phyloP scores from a whole-genome alignment of 2,329 filamentous ascomycete genomes.

The Ceratocystis diversiconidia region DNA sequence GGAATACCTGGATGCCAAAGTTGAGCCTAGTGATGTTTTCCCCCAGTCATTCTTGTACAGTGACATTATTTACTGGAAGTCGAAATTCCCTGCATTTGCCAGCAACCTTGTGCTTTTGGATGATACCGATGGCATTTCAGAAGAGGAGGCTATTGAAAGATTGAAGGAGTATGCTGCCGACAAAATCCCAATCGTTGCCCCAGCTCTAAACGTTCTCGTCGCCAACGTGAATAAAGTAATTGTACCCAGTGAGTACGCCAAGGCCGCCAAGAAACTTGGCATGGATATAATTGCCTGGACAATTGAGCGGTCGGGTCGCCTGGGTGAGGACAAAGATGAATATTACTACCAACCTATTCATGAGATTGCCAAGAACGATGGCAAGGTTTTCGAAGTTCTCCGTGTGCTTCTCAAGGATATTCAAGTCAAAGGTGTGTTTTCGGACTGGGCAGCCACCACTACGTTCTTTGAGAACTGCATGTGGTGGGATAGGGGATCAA shows the following conservation, averaged over 20 bases:
- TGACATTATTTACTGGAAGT: slow-evolving; percentile 54
- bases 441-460: slow-evolving; percentile 54
- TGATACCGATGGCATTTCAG: slow-evolving; percentile 40
- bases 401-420: slow-evolving; percentile 50
- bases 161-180: slow-evolving; percentile 40
- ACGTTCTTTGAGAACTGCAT: slow-evolving; percentile 63
- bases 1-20: slow-evolving; percentile 39
- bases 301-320: slow-evolving; percentile 49
- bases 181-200: slow-evolving; percentile 49
- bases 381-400: slow-evolving; percentile 51
- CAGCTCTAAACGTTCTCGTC: slow-evolving; percentile 49
- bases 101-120: slow-evolving; percentile 52
- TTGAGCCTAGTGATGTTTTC: slow-evolving; percentile 42
- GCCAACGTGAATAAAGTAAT: slow-evolving; percentile 38
- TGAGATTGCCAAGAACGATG: slow-evolving; percentile 44
- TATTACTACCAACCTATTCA: slow-evolving; percentile 45
- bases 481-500: not conserved
- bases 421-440: slow-evolving; percentile 47
- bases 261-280: slow-evolving; percentile 43
- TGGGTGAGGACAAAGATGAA: slow-evolving; percentile 36
- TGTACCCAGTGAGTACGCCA: slow-evolving; percentile 49
- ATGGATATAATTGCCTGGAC: slow-evolving; percentile 55
- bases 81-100: slow-evolving; percentile 45
- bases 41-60: slow-evolving; percentile 52
- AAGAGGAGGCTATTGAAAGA: slow-evolving; percentile 40